These are phyloP conservation scores for Linnemannia elongata DNA, from an alignment of 192 early-diverging fungal species.

Conservation along the genomic window DNA sequence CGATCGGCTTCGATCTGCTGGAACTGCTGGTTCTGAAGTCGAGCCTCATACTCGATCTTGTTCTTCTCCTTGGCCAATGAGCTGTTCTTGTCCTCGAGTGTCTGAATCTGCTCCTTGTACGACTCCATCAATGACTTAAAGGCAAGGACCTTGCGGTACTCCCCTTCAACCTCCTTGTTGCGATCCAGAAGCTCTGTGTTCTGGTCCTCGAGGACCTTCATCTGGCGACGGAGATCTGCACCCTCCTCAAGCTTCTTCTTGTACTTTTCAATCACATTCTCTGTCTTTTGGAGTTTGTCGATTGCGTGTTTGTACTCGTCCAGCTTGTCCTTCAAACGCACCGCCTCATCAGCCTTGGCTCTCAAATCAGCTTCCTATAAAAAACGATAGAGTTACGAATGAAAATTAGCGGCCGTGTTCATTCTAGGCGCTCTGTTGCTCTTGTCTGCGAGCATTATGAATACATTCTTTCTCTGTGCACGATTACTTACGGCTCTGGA, in stretches of 20 bases:
- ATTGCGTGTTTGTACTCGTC: slow-evolving; percentile 92
- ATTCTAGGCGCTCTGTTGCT: too few species aligned
- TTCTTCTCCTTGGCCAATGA: slow-evolving; percentile 77
- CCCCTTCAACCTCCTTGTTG: slow-evolving; percentile 86
- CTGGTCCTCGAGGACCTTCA: slow-evolving; percentile 85
- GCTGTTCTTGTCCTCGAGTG: slow-evolving; percentile 81
- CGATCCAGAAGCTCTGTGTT: slow-evolving; percentile 78
- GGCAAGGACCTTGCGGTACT: slow-evolving; percentile 84
- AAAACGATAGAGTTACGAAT: slow-evolving; percentile 5
- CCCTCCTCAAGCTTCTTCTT: slow-evolving; percentile 95
- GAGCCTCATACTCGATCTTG: slow-evolving; percentile 79
- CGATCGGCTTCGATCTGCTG: slow-evolving; percentile 75
- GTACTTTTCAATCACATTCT: slow-evolving; percentile 96
- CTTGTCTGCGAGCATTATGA: neutral
- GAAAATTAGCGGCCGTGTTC: neutral
- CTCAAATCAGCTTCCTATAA: slow-evolving; percentile 64
- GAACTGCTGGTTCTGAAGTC: slow-evolving; percentile 69
- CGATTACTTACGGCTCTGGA: slow-evolving; percentile 63
- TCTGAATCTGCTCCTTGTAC: slow-evolving; percentile 85
- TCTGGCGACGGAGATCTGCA: slow-evolving; percentile 81
- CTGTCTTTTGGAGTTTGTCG: slow-evolving; percentile 94
- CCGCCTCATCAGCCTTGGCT: slow-evolving; percentile 80
- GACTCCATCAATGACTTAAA: slow-evolving; percentile 89
- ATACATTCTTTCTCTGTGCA: neutral
- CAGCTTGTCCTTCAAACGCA: slow-evolving; percentile 86